Conservation (phyloP, 352 stramenopile genomes). For the Phytophthora hybrid region DNA sequence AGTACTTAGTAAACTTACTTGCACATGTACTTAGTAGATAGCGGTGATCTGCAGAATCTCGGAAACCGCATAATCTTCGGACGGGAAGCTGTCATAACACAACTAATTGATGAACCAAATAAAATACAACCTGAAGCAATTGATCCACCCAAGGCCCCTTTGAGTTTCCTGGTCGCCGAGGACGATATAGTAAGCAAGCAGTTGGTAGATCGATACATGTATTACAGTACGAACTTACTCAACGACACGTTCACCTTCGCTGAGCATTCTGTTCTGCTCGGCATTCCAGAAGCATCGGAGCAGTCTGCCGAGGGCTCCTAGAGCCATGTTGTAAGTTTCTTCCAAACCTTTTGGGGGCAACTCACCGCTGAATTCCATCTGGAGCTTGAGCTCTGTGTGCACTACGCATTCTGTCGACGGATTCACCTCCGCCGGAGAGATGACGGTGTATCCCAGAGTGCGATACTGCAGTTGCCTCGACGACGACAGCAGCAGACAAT, state of each 20-base stretch:
- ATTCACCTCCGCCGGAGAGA: constrained; percentile 2
- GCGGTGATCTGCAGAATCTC: constrained; percentile 19
- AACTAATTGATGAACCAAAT: too few species aligned
- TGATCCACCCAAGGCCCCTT: too few species aligned
- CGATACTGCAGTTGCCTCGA: constrained; percentile 12
- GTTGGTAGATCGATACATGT: too few species aligned
- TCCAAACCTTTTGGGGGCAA: background rate
- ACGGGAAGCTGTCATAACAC: too few species aligned
- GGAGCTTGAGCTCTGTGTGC: constrained; percentile 17
- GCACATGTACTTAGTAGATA: too few species aligned
- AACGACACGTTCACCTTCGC: background rate
- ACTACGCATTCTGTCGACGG: constrained; percentile 7
- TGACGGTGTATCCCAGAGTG: constrained; percentile 10
- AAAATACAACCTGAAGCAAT: too few species aligned
- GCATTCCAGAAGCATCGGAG: background rate
- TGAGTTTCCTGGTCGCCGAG: constrained; percentile 34
- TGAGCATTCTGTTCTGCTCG: constrained; percentile 5
- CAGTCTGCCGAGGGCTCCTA: constrained; percentile 4
- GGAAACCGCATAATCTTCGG: too few species aligned
- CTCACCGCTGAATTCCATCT: background rate
- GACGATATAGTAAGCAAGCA: too few species aligned
- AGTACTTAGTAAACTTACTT: too few species aligned
- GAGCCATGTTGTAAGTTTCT: background rate
- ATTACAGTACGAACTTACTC: background rate
- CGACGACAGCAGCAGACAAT: constrained; percentile 15